phyloP scores from a whole-genome alignment of 257 asterid species.

The Penstemon eatonii region DNA sequence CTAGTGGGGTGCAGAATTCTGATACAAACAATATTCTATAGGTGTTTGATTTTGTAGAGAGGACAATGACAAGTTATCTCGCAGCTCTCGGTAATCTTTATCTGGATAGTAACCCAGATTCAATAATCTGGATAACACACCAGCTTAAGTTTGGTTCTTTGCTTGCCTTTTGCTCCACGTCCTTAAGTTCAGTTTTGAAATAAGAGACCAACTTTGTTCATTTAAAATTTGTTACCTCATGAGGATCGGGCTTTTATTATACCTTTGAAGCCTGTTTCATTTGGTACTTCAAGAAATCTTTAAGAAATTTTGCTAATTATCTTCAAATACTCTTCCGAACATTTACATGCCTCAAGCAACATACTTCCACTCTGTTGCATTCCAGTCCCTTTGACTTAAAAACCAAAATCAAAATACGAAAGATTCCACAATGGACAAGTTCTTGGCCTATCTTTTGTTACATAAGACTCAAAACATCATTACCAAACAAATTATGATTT shows the following conservation, averaged over 20 bases:
- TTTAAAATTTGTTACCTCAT: too few species aligned
- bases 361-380: neutral
- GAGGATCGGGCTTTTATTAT: too few species aligned
- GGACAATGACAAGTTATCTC: neutral
- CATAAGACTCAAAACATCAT: neutral
- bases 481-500: neutral
- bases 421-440: neutral
- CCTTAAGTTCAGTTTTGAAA: too few species aligned
- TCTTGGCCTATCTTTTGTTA: neutral
- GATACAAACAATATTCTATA: neutral
- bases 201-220: too few species aligned
- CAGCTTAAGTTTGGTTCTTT: neutral
- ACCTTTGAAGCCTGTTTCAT: too few species aligned
- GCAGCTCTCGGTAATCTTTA: neutral
- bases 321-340: too few species aligned
- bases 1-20: neutral
- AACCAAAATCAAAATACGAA: neutral
- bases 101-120: neutral
- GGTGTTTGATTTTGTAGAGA: neutral
- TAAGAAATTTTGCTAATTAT: too few species aligned
- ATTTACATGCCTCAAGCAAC: neutral
- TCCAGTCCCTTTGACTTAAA: neutral
- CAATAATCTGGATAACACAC: neutral
- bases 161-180: neutral
- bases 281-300: too few species aligned